Evolutionary conservation across 495 filamentous ascomycete species (phyloP), one percentile per base, ranked within the genome.

Genomic region (Xanthoparmelia taractica): DNA sequence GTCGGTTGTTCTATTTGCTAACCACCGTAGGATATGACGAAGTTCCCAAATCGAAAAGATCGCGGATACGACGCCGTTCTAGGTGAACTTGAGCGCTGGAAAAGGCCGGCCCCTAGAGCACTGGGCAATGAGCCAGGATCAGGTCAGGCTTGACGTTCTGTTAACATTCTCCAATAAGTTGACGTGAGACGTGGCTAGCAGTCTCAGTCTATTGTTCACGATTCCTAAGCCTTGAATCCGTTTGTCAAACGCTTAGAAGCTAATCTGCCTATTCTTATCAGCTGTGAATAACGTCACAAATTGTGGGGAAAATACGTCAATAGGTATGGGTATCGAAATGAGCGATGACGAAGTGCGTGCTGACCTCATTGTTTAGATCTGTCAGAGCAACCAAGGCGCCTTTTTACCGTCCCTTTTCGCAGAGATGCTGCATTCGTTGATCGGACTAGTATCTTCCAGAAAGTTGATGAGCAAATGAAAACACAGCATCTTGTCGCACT

Each of bases 31-130:
- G 60, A 62, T 23, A 62, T 62, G 60, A 55, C 60, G 4, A 62
- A 62, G 50, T 62, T 62, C 50, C 10, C 18, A 41, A 43, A 62
- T 3, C 48, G 36, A 62, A 23, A 62, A 25, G 37, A 62, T 62
- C 37, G 23, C 25, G 60, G 60, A 33, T 62, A 62, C 36, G 50
- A 55, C 34, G 47, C 59, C 23, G 31, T 61, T 38, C 47, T 55
- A 54, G 36, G 59, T 33, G 59, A 61, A 55, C 59, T 61, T 40
- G 23, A 41, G 48, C 59, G 59, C 31, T 54, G 47, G 47, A 61
- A 61, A 23, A 41, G 10, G 47, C 12, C 47, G 41, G 59, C 34
- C 33, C n/a, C n/a, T 18, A 59, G 20, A 59, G 56, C 34, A 58
- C 56, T 41, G 15, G 11, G 38, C 37, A 41, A 18, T 41, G 38